A percentile compares a stretch with the other conserved stretches of the same genome.
These are phyloP conservation scores for Borealophlyctis nickersoniae DNA, from an alignment of 192 early-diverging fungal species.

Conservation along the genomic window DNA sequence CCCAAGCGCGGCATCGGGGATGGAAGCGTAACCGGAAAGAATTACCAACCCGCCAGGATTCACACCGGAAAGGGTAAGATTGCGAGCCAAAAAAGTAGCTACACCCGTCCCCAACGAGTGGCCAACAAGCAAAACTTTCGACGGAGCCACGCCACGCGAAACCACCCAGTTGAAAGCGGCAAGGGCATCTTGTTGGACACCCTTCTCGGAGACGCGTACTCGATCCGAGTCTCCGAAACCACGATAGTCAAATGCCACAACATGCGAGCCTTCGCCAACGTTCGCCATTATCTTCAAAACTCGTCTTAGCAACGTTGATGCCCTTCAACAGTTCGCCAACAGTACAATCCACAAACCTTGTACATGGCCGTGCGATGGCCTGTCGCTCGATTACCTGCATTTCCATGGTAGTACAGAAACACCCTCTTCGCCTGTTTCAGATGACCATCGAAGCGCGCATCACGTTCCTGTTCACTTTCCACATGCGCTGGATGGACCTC, in stretches of 20 bases:
- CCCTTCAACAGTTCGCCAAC: too few relatives aligned
- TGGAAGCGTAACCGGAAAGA: slow-evolving; percentile 42
- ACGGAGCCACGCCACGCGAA: slow-evolving; percentile 30
- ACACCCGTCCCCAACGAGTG: slow-evolving; percentile 43
- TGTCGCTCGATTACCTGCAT: slow-evolving; percentile 46
- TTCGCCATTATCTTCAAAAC: slow-evolving; percentile 25
- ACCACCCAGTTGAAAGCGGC: slow-evolving; percentile 42
- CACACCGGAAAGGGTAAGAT: slow-evolving; percentile 23
- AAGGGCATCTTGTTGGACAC: slow-evolving; percentile 37
- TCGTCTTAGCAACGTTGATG: too few relatives aligned
- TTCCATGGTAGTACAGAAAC: slow-evolving; percentile 55
- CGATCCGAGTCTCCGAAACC: slow-evolving; percentile 53
- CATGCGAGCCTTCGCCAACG: slow-evolving; percentile 27
- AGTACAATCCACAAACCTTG: slow-evolving; percentile 19
- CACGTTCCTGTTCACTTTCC: slow-evolving; percentile 4
- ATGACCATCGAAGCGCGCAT: slow-evolving; percentile 20
- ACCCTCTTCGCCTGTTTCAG: slow-evolving; percentile 31
- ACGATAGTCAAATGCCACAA: slow-evolving; percentile 53
- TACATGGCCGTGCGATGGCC: slow-evolving; percentile 33
- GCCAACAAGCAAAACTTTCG: slow-evolving; percentile 44
- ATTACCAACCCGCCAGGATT: slow-evolving; percentile 39
- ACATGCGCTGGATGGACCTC: slow-evolving; percentile 1
- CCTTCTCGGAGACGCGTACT: slow-evolving; percentile 34
- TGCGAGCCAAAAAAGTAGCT: slow-evolving; percentile 32
- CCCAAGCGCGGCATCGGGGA: slow-evolving; percentile 43